phyloP scores from a whole-genome alignment of 345 rosid species.

The Pistacia atlantica region DNA sequence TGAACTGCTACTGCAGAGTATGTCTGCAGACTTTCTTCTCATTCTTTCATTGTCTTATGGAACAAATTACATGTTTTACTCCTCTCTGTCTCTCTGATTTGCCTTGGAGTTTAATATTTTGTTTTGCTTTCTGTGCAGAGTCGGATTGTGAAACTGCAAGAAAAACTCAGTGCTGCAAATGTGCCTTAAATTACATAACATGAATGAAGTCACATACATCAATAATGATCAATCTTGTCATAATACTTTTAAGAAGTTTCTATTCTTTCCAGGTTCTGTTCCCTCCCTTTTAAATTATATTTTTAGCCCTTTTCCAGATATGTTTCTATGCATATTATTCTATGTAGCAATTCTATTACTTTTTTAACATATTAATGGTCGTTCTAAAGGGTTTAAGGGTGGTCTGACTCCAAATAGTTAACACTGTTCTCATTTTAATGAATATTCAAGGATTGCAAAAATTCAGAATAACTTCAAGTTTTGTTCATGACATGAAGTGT shows the following conservation, averaged over 20 bases:
- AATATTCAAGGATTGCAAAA: too few relatives aligned
- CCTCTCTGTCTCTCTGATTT: background rate
- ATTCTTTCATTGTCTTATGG: background rate
- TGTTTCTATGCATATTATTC: background rate
- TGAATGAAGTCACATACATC: background rate
- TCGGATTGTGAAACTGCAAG: slow-evolving; percentile 60
- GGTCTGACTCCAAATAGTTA: background rate
- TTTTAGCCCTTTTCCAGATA: background rate
- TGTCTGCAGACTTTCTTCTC: background rate
- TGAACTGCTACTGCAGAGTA: background rate
- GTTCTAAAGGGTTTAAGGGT: background rate
- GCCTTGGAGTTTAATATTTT: background rate
- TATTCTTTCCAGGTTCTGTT: slow-evolving; percentile 6
- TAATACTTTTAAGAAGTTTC: background rate
- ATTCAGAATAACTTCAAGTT: too few relatives aligned
- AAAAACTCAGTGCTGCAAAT: slow-evolving; percentile 47
- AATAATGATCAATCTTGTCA: slow-evolving; percentile 11
- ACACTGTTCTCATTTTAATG: background rate
- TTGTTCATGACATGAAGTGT: too few relatives aligned
- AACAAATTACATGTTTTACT: background rate
- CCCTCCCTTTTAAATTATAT: background rate
- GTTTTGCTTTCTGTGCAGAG: slow-evolving; percentile 35
- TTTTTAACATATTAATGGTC: background rate
- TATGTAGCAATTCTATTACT: background rate
- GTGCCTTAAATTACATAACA: slow-evolving; percentile 7